Conservation (phyloP, 192 early-diverging fungal genomes). For the Coemansia sp. region DNA sequence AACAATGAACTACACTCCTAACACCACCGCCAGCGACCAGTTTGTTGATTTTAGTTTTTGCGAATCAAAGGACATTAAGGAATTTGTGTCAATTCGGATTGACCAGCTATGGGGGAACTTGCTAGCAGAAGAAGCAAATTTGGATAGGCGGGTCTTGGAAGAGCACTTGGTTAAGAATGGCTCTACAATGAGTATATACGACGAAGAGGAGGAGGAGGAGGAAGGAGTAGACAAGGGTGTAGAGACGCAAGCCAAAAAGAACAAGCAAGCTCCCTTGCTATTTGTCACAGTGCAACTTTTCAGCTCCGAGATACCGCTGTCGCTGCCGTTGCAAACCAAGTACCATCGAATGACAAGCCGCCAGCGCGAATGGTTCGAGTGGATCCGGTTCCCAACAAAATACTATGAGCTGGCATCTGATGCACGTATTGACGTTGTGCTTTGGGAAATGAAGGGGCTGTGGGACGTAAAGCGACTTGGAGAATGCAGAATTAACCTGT, state of each 20-base stretch:
- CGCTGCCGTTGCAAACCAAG: conserved; percentile 51
- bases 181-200: neutral
- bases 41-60: conserved; percentile 55
- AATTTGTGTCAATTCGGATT: conserved; percentile 46
- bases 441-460: conserved; percentile 81
- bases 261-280: neutral
- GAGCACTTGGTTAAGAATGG: conserved; percentile 33
- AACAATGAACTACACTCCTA: conserved; percentile 41
- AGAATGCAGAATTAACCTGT: conserved; percentile 74
- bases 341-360: conserved; percentile 16
- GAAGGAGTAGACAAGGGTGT: neutral
- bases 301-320: conserved; percentile 44
- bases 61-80: conserved; percentile 51
- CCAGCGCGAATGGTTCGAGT: conserved; percentile 79
- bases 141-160: conserved; percentile 20
- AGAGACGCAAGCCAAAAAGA: neutral
- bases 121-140: neutral
- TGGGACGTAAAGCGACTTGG: conserved; percentile 73
- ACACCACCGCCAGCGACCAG: conserved; percentile 24
- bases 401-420: conserved; percentile 79
- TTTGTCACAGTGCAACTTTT: conserved; percentile 50
- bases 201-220: neutral
- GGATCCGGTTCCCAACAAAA: conserved; percentile 85
- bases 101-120: conserved; percentile 48
- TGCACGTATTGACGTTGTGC: conserved; percentile 68